Evolutionary conservation across 495 filamentous ascomycete species (phyloP).

Genomic region (Hypomontagnella monticulosa): DNA sequence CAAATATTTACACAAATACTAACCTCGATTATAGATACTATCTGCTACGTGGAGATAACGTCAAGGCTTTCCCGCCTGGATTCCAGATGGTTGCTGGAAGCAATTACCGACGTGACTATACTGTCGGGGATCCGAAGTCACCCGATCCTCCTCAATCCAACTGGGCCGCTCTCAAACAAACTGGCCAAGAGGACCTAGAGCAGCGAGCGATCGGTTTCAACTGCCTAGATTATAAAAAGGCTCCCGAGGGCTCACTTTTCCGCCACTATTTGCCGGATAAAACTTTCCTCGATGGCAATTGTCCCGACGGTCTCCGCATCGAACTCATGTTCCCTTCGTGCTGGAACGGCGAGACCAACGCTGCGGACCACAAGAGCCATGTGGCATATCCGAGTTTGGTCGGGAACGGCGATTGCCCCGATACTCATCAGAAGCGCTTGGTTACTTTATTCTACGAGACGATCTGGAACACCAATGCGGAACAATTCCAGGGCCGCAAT

Average conservation of each 20-base stretch:
- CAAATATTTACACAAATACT: conserved; percentile 10
- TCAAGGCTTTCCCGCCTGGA: conserved; percentile 78
- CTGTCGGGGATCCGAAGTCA: conserved; percentile 61
- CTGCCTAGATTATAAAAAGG: conserved; percentile 78
- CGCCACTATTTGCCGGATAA: conserved; percentile 86
- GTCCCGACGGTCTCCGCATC: conserved; percentile 77
- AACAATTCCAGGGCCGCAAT: conserved; percentile 65
- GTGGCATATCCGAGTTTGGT: conserved; percentile 81
- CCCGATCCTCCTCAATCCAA: conserved; percentile 77
- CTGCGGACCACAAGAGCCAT: conserved; percentile 72
- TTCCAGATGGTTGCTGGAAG: conserved; percentile 92
- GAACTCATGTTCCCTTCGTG: conserved; percentile 93
- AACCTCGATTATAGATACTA: conserved; percentile 70
- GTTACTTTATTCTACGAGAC: conserved; percentile 86
- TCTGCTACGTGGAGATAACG: conserved; percentile 66
- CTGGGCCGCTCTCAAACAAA: conserved; percentile 67
- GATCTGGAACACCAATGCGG: conserved; percentile 77
- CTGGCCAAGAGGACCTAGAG: conserved; percentile 70
- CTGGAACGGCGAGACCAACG: conserved; percentile 80
- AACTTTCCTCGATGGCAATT: conserved; percentile 77
- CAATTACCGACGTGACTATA: conserved; percentile 72
- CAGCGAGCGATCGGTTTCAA: conserved; percentile 92
- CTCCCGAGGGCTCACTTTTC: conserved; percentile 74
- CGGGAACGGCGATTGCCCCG: conserved; percentile 79
- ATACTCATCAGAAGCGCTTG: conserved; percentile 73